phyloP scores from a whole-genome alignment of 108 stramenopile species.

The Schizochytrium sp. region DNA sequence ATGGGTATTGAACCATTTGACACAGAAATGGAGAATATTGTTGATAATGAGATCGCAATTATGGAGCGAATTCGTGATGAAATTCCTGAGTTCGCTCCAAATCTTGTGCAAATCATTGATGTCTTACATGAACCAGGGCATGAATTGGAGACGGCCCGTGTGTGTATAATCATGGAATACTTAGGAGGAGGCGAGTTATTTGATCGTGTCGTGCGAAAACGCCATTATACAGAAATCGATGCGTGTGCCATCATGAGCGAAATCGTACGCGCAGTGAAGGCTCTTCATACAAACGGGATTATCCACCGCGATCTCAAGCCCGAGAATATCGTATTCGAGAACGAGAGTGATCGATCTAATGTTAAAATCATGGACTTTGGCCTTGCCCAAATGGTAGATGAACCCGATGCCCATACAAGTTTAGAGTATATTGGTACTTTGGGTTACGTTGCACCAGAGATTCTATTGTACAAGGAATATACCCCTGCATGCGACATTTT shows the following conservation, averaged over 20 bases:
- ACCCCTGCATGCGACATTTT: slow-evolving; percentile 86
- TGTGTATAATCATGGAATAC: slow-evolving; percentile 55
- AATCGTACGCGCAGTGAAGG: slow-evolving; percentile 33
- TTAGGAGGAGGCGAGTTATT: slow-evolving; percentile 93
- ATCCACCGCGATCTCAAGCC: slow-evolving; percentile 76
- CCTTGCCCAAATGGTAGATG: slow-evolving; percentile 67
- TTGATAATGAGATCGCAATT: slow-evolving; percentile 32
- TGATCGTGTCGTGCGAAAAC: slow-evolving; percentile 91
- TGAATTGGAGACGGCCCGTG: neutral
- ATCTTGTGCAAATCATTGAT: slow-evolving; percentile 37
- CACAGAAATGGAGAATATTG: slow-evolving; percentile 38
- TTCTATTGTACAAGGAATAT: slow-evolving; percentile 61
- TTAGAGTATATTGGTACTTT: slow-evolving; percentile 90
- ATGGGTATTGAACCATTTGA: slow-evolving; percentile 42
- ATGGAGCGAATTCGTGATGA: slow-evolving; percentile 6
- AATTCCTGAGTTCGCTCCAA: neutral
- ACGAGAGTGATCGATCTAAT: slow-evolving; percentile 66
- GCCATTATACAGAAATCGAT: slow-evolving; percentile 90
- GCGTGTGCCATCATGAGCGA: slow-evolving; percentile 78
- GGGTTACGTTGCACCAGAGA: slow-evolving; percentile 67
- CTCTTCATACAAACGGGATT: slow-evolving; percentile 46
- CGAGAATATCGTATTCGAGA: slow-evolving; percentile 61
- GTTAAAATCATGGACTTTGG: slow-evolving; percentile 77
- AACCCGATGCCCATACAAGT: neutral
- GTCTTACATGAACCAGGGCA: neutral